Evolutionary conservation across 495 filamentous ascomycete genomes (phyloP).

Genomic region (Gamarada debralockiae): DNA sequence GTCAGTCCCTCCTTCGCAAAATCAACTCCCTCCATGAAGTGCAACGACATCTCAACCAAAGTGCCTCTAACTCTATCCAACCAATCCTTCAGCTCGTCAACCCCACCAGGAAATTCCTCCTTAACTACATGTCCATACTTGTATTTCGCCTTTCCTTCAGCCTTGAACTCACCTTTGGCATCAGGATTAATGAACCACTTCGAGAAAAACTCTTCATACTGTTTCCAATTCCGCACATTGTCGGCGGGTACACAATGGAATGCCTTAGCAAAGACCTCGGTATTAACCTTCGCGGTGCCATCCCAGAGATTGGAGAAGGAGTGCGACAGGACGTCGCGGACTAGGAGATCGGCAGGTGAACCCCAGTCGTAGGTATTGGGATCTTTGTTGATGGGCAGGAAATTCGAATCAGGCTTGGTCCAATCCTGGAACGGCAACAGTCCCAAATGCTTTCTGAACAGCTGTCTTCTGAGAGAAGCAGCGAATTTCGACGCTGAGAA

Average conservation of each 20-base stretch:
- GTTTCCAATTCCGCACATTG: conserved; percentile 70
- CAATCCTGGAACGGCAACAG: conserved; percentile 68
- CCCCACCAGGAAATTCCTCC: conserved; percentile 68
- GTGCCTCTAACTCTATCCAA: conserved; percentile 72
- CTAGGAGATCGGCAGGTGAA: conserved; percentile 65
- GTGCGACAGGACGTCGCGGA: conserved; percentile 69
- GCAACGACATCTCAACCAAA: conserved; percentile 87
- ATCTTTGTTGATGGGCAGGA: conserved; percentile 62
- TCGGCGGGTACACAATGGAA: conserved; percentile 92
- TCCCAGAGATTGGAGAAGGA: conserved; percentile 71
- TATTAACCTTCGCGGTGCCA: conserved; percentile 70
- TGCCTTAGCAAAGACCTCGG: conserved; percentile 75
- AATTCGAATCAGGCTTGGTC: conserved; percentile 63
- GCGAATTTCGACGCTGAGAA: conserved; percentile 79
- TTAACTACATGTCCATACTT: conserved; percentile 81
- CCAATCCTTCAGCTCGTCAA: conserved; percentile 72
- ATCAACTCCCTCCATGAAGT: conserved; percentile 81
- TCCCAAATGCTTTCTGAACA: conserved; percentile 91
- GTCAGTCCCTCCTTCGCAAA: conserved; percentile 80
- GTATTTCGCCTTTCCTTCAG: conserved; percentile 36
- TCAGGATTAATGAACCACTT: conserved; percentile 63
- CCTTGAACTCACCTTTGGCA: conserved; percentile 20
- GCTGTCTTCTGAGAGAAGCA: conserved; percentile 72
- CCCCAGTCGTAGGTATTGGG: conserved; percentile 83
- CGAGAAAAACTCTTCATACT: conserved; percentile 79